Evolutionary conservation across 202 grass and related monocot species (phyloP).

Genomic region (Dendrocalamus latiflorus): DNA sequence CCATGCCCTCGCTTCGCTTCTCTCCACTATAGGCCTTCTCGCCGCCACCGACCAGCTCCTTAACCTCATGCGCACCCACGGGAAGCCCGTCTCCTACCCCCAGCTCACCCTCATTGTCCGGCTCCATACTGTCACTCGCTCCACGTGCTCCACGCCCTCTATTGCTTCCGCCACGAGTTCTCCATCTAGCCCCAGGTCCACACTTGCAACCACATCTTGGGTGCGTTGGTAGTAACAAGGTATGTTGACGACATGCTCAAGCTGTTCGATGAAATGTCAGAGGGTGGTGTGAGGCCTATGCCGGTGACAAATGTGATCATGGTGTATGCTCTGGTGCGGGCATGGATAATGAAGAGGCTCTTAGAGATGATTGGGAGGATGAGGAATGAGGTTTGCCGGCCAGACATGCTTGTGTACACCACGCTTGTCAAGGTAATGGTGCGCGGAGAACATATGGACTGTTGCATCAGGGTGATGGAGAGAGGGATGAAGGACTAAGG

Average conservation of each 20-base stretch:
- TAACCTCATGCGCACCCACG: conserved; percentile 73
- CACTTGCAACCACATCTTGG: conserved; percentile 67
- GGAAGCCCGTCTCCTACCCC: conserved; percentile 51
- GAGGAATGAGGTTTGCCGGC: conserved; percentile 54
- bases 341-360: conserved; percentile 38
- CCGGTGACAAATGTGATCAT: conserved; percentile 68
- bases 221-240: conserved; percentile 35
- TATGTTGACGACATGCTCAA: conserved; percentile 54
- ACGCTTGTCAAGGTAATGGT: conserved; percentile 66
- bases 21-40: conserved; percentile 41
- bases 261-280: conserved; percentile 67
- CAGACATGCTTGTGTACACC: conserved; percentile 73
- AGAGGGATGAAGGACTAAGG: too few relatives aligned
- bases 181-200: conserved; percentile 52
- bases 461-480: conserved; percentile 49
- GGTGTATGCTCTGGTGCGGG: conserved; percentile 46
- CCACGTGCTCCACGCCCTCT: conserved; percentile 52
- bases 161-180: conserved; percentile 58
- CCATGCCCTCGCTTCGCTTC: conserved; percentile 62
- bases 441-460: conserved; percentile 50
- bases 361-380: conserved; percentile 56
- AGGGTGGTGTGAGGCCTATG: conserved; percentile 42
- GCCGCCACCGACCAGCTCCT: conserved; percentile 66
- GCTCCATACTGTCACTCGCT: conserved; percentile 64
- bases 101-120: conserved; percentile 74